Percentiles rank a stretch among this genome's conserved stretches.
phyloP scores from a whole-genome alignment of 176 grass and related monocot species.

The Oryza meridionalis region DNA sequence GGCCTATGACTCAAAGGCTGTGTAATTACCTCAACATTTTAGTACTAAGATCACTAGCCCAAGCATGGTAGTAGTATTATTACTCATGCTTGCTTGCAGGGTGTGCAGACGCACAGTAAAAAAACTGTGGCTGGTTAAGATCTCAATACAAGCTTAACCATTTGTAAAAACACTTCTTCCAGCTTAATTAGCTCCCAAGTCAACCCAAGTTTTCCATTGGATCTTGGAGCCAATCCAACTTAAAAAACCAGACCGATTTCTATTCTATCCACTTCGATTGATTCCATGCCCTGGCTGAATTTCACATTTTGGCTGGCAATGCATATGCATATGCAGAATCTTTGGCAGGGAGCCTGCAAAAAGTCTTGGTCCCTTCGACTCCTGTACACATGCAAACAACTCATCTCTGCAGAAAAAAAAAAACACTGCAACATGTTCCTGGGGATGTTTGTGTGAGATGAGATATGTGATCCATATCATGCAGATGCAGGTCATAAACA shows the following conservation, averaged over 20 bases:
- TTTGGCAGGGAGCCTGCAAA: conserved; percentile 7
- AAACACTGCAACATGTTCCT: background rate
- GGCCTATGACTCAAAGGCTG: background rate
- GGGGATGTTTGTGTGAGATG: conserved; percentile 33
- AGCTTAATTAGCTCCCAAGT: background rate
- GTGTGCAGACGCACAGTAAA: background rate
- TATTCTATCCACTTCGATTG: conserved; percentile 10
- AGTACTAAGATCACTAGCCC: background rate
- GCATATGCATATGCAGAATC: background rate
- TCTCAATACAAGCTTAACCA: background rate
- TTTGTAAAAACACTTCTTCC: background rate
- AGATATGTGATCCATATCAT: background rate
- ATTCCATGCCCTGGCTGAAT: background rate
- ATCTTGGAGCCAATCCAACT: conserved; percentile 36
- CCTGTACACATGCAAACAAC: background rate
- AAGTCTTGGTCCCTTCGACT: conserved; percentile 9
- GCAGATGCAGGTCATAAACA: background rate
- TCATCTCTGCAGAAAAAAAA: conserved; percentile 1
- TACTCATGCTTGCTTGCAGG: background rate
- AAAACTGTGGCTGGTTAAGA: conserved; percentile 1
- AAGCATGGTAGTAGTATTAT: background rate
- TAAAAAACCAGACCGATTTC: background rate
- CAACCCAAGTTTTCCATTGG: conserved; percentile 19
- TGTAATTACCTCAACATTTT: background rate
- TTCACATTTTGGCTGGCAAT: background rate